These are phyloP conservation scores for Xenosphaeropsis pyriputrescens DNA, from an alignment of 2,329 filamentous ascomycete genomes.

Conservation along the genomic window DNA sequence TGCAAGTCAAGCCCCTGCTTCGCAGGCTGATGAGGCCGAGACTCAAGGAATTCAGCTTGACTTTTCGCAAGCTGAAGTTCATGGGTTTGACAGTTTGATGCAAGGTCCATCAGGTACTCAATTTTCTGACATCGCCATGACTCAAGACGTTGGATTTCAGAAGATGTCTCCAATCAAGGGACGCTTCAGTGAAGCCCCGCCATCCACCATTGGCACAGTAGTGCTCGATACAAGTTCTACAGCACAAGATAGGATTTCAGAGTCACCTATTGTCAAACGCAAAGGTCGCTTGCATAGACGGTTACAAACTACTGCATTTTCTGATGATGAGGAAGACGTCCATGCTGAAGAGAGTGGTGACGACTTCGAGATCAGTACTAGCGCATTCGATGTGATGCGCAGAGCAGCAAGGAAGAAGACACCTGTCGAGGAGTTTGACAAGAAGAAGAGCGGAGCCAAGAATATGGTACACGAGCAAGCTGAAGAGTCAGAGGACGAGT, in stretches of 20 bases:
- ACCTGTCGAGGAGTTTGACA: constrained; percentile 49
- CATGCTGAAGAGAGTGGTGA: constrained; percentile 15
- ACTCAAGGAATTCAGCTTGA: constrained; percentile 32
- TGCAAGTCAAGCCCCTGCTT: constrained; percentile 20
- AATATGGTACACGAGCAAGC: constrained; percentile 86
- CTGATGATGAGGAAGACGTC: constrained; percentile 16
- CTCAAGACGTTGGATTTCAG: constrained; percentile 68
- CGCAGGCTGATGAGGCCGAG: constrained; percentile 21
- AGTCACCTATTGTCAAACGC: constrained; percentile 51
- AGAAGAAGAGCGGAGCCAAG: constrained; percentile 75
- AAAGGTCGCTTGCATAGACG: constrained; percentile 40
- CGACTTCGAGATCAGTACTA: constrained; percentile 21
- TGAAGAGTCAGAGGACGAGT: constrained; percentile 96
- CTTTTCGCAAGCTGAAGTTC: constrained; percentile 45
- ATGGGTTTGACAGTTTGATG: constrained; percentile 41
- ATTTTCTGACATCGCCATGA: constrained; percentile 56
- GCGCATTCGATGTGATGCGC: constrained; percentile 40
- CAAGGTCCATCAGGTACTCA: constrained; percentile 36
- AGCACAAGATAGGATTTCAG: constrained; percentile 24
- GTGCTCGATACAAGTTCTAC: constrained; percentile 24
- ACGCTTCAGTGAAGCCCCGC: constrained; percentile 48
- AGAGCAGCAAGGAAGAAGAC: constrained; percentile 45
- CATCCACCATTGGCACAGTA: constrained; percentile 60
- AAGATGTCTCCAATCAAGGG: constrained; percentile 56
- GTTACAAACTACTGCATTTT: constrained; percentile 25